Evolutionary conservation across 345 rosid species (phyloP), one percentile per base, ranked within the genome.

Genomic region (Ailanthus altissimus): DNA sequence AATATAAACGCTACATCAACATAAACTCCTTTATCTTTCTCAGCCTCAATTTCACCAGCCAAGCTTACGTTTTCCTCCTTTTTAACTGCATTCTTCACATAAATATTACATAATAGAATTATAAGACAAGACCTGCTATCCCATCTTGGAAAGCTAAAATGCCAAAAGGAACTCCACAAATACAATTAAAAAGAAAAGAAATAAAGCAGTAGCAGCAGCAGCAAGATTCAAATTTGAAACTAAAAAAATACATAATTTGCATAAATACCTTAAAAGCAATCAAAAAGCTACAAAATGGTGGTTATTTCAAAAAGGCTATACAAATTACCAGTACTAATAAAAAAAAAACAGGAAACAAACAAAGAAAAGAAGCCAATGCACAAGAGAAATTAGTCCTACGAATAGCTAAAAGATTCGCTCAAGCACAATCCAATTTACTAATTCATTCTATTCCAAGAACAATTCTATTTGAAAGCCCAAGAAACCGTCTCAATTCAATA

Each of bases 21-120:
- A 62, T 89, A 94, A 38, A 81, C 81, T 70, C 98, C 98, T 82
- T 84, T 85, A 66, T 85, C 93, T 71, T 78, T 85, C 76, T 79
- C 72, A 16, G 68, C 51, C 65, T n/a, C n/a, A n/a, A n/a, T n/a
- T n/a, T n/a, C n/a, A n/a, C n/a, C n/a, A n/a, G n/a, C n/a, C n/a
- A n/a, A n/a, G n/a, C n/a, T n/a, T n/a, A n/a, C n/a, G n/a, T 79
- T 81, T 20, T 54, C 59, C 47, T 47, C 66, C 45, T 18, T 58
- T 73, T 77, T n/a, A n/a, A n/a, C n/a, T n/a, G n/a, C n/a, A n/a
- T n/a, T n/a, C n/a, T n/a, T n/a, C n/a, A n/a, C 42, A 58, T 16
- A 72, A 23, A 60, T 18, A 26, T 12, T 26, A 0, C 63, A 12
- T 23, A 21, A 47, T n/a, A 59, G 45, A 40, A 21, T 23, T 59